A percentile compares a stretch with the other conserved stretches of the same genome.
These are phyloP conservation scores for Andrographis paniculata DNA, from an alignment of 305 asterid genomes.

Conservation along the genomic window DNA sequence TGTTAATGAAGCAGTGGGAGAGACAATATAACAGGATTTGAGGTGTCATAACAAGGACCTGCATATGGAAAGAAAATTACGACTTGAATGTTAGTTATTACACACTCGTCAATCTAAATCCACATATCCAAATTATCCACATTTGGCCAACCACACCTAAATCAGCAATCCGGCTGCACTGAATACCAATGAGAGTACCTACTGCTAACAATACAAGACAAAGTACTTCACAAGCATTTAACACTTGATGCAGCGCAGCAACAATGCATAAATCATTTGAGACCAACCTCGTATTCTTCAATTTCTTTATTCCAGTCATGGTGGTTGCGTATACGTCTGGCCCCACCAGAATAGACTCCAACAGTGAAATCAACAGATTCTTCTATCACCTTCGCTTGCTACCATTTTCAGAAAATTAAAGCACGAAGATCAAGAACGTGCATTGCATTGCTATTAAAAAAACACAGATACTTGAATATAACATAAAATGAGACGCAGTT, in stretches of 20 bases:
- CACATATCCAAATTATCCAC: no score
- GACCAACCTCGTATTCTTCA: conserved; percentile 86
- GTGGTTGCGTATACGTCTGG: no score
- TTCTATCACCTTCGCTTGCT: not conserved
- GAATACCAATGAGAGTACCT: no score
- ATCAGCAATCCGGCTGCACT: no score
- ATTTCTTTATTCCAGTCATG: conserved; percentile 71
- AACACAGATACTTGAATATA: not conserved
- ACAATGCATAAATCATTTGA: no score
- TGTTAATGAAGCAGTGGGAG: conserved; percentile 73
- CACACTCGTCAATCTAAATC: no score
- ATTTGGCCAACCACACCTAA: conserved; percentile 1
- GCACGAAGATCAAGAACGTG: no score
- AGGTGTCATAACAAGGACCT: conserved; percentile 98
- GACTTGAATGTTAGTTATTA: no score
- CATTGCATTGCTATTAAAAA: no score
- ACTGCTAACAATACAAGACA: conserved; percentile 6
- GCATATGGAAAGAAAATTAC: conserved; percentile 27
- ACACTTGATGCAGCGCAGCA: conserved; percentile 6
- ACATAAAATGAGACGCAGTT: conserved; percentile 8
- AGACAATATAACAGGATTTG: conserved; percentile 66
- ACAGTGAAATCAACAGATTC: not conserved
- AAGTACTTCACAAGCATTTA: not conserved
- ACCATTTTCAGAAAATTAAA: no score
- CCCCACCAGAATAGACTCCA: not conserved